Evolutionary conservation across 306 rosid genomes (phyloP).

Genomic region (Crataegus laevigata): DNA sequence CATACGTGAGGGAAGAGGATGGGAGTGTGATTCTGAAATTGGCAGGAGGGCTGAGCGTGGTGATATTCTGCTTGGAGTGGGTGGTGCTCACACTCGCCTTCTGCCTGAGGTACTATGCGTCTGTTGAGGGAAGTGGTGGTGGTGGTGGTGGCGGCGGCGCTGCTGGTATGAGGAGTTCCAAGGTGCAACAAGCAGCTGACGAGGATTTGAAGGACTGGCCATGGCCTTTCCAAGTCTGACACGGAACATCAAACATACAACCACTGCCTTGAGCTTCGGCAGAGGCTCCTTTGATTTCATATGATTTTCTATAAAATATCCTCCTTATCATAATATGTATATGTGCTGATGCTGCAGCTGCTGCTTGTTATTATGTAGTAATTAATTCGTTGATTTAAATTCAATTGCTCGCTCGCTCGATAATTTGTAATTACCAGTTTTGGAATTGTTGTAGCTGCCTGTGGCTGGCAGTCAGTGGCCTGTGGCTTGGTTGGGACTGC

Average conservation of each 20-base stretch:
- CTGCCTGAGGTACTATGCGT: constrained; percentile 68
- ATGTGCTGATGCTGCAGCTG: too few relatives aligned
- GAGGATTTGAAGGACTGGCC: constrained; percentile 90
- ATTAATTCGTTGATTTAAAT: not conserved
- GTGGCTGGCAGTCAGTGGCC: too few relatives aligned
- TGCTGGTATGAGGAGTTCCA: constrained; percentile 42
- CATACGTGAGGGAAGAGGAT: constrained; percentile 80
- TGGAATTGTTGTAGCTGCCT: not conserved
- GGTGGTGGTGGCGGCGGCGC: too few relatives aligned
- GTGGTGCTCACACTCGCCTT: constrained; percentile 68
- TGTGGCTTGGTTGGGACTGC: too few relatives aligned
- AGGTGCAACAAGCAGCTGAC: constrained; percentile 52
- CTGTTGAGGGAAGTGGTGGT: constrained; percentile 30
- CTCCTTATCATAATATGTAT: too few relatives aligned
- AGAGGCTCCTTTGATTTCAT: not conserved
- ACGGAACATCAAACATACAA: not conserved
- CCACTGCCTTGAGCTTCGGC: too few relatives aligned
- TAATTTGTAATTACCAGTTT: not conserved
- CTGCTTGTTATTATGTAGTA: not conserved
- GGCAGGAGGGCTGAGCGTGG: constrained; percentile 60
- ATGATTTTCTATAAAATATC: not conserved
- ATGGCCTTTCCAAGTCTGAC: constrained; percentile 74
- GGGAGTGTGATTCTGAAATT: constrained; percentile 65
- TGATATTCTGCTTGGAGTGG: constrained; percentile 89
- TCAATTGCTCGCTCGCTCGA: not conserved